Evolutionary conservation across 768 basidiomycete species (phyloP), one percentile per base, ranked within the genome.

Genomic region (Crucibulum laeve): DNA sequence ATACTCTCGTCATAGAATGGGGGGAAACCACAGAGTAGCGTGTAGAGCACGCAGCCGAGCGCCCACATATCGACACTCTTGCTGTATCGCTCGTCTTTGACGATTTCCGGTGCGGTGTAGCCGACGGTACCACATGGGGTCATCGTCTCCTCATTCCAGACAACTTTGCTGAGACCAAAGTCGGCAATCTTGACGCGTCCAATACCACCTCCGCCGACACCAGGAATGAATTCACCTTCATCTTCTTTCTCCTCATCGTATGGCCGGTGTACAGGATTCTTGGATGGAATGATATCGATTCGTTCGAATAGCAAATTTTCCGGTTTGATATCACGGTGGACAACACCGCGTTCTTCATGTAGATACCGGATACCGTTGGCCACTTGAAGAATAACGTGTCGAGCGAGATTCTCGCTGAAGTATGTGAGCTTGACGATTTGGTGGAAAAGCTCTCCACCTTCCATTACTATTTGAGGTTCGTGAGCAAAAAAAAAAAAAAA

Each of bases 61-160:
- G 96, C 96, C 96, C 96, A 99, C 96, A 98, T 97, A 60, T 99
- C 96, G 43, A 98, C 95, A 56, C 88, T 91, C 66, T 93, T 94
- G 61, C 82, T 87, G 61, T 95, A 95, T 22, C 92, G 78, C 68
- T 99, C 95, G 59, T 98, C 96, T 67, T 97, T 98, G 55, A 99
- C 96, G 48, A 99, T 99, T 67, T 99, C 96, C 4, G 96, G 96
- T 4, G 96, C 96, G 2, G 96, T 99, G 65, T 99, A 99, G 17
- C 96, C 96, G 24, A 99, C 95, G 2, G 96, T 99, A n/a, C 96
- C 96, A 57, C 96, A 99, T 17, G 96, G 96, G 11, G 96, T 99
- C 88, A 91, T 94, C 4, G 96, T 99, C 59, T 97, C 85, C 58
- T 98, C 96, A 59, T 95, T 87, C 96, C 96, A 99, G 3, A 99